These are phyloP conservation scores for Sarcomyxa edulis DNA, from an alignment of 768 basidiomycete species.

Conservation along the genomic window DNA sequence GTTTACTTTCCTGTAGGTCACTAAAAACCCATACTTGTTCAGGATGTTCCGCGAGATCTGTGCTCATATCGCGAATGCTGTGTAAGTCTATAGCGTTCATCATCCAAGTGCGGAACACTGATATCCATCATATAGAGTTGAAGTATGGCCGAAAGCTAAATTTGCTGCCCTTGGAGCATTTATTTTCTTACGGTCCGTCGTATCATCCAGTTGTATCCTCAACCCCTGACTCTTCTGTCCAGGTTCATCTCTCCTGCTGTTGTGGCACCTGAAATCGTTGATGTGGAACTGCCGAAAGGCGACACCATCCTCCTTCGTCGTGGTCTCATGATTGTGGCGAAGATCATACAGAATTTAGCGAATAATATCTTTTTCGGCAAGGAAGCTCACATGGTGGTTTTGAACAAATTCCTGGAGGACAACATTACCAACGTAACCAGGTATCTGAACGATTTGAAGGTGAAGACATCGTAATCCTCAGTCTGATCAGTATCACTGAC, in stretches of 20 bases:
- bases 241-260: slow-evolving; percentile 93
- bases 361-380: slow-evolving; percentile 94
- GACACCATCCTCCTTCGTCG: slow-evolving; percentile 51
- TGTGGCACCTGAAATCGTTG: slow-evolving; percentile 79
- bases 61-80: slow-evolving; percentile 69
- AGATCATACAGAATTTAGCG: slow-evolving; percentile 88
- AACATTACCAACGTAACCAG: slow-evolving; percentile 72
- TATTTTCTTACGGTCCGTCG: slow-evolving; percentile 73
- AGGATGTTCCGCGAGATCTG: slow-evolving; percentile 88
- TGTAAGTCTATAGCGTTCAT: slow-evolving; percentile 46
- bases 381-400: slow-evolving; percentile 76
- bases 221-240: slow-evolving; percentile 2
- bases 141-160: slow-evolving; percentile 74
- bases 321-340: slow-evolving; percentile 82
- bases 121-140: slow-evolving; percentile 34
- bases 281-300: slow-evolving; percentile 68
- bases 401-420: slow-evolving; percentile 70
- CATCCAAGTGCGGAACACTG: too few species aligned
- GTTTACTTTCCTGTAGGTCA: slow-evolving; percentile 18
- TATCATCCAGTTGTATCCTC: background rate
- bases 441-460: slow-evolving; percentile 58
- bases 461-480: slow-evolving; percentile 53
- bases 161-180: slow-evolving; percentile 85
- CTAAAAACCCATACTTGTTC: too few species aligned
- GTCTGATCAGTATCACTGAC: background rate